Base-by-base conservation (phyloP, 495 filamentous ascomycete species). In the Rhizodiscina lignyota region DNA sequence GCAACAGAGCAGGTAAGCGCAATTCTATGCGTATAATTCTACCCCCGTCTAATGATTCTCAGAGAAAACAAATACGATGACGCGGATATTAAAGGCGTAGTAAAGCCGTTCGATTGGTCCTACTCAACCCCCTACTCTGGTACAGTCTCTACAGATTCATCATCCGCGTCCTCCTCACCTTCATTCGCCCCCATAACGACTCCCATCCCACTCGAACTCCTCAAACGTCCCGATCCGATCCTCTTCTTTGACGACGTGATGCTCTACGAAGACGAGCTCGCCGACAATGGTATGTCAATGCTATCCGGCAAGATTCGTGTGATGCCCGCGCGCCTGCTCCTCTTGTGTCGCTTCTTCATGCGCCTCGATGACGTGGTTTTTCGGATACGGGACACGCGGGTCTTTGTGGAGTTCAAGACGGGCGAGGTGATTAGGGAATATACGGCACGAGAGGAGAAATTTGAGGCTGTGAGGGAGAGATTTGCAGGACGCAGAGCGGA, bases 61-160 rank as follows among this genome's bases (percentile, higher is more conserved):
- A 79, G 86, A 44, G 83, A n/a, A n/a, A n/a, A n/a, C n/a, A n/a
- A 93, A 54, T 72, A 74, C 48, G 77, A 83, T 10, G 76, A 83
- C 47, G 83, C 85, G 36, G 82, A 80, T 15, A 93, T 96, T 38
- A 84, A 79, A 50, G 83, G 94, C 51, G 75, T 94, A 13, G 81
- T 96, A 13, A 83, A 84, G 53, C 84, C 87, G 6, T 97, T 89
- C 53, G 89, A 97, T 58, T 97, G 89, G 89, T 92, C 83, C 26
- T 97, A 94, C 54, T 85, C 67, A 36, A 93, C 86, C 12, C 68
- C 75, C 32, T 94, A 92, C 52, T 67, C 64, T 35, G 89, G 89
- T 18, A 81, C 74, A 11, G 58, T 70, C 1, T 26, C 16, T 11
- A 17, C 30, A 12, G 27, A 27, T 32, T 65, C 34, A 45, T 48